These are phyloP conservation scores for Skeletonema grethae DNA, from an alignment of 108 stramenopile genomes.

Conservation along the genomic window DNA sequence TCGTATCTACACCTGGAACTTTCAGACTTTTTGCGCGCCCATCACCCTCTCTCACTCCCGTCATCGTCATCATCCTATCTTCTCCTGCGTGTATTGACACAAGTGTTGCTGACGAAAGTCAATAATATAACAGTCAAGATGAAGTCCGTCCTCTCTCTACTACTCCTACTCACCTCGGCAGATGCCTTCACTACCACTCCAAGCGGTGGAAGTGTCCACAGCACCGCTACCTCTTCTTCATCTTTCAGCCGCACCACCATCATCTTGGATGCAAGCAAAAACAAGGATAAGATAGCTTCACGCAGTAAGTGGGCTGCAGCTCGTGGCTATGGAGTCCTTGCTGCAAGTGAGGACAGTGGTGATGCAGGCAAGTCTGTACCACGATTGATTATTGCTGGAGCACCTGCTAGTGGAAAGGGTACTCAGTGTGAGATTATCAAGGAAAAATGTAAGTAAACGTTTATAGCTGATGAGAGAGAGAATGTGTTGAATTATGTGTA, in stretches of 20 bases:
- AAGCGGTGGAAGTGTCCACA: neutral
- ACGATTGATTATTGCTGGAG: constrained; percentile 71
- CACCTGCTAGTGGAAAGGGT: constrained; percentile 82
- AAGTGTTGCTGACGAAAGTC: too few species aligned
- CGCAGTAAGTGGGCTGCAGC: constrained; percentile 46
- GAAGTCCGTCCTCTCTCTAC: constrained; percentile 20
- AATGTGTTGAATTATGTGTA: too few species aligned
- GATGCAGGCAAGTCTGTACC: constrained; percentile 10
- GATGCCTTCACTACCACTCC: constrained; percentile 18
- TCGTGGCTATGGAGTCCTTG: constrained; percentile 17
- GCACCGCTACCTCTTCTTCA: neutral
- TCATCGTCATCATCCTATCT: neutral
- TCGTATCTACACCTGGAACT: neutral
- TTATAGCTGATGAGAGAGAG: neutral
- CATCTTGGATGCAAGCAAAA: constrained; percentile 26
- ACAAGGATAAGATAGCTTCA: constrained; percentile 29
- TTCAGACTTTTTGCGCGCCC: too few species aligned
- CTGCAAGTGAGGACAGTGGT: neutral
- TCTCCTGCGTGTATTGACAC: too few species aligned
- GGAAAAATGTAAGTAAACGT: constrained; percentile 32
- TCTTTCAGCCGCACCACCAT: constrained; percentile 4
- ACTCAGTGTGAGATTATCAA: constrained; percentile 81
- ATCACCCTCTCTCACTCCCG: too few species aligned
- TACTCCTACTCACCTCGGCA: constrained; percentile 12
- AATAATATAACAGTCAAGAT: too few species aligned